Evolutionary conservation across 2,329 filamentous ascomycete genomes (phyloP).

Genomic region (Ilyonectria destructans): DNA sequence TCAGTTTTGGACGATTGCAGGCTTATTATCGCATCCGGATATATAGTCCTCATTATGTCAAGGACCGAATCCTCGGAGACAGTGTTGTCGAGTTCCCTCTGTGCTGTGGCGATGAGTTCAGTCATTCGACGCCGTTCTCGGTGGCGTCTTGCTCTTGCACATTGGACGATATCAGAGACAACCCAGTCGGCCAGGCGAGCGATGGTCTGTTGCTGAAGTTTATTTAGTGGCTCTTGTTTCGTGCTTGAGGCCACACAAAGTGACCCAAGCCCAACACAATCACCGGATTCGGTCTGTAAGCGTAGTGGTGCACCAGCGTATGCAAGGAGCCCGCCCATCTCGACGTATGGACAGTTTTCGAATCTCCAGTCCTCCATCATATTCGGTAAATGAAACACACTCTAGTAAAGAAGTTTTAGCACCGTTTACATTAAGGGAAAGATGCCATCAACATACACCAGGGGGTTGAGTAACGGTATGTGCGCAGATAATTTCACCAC

Average conservation of each 20-base stretch:
- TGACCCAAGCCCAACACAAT: constrained; percentile 59
- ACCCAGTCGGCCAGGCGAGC: constrained; percentile 53
- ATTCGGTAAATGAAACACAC: constrained; percentile 59
- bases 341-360: constrained; percentile 57
- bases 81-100: constrained; percentile 41
- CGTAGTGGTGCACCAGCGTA: constrained; percentile 61
- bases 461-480: constrained; percentile 59
- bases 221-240: constrained; percentile 51
- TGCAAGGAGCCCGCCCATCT: constrained; percentile 56
- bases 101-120: constrained; percentile 52
- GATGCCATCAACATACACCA: constrained; percentile 42
- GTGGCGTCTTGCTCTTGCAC: constrained; percentile 56
- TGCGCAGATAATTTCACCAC: constrained; percentile 62
- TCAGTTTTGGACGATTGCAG: constrained; percentile 48
- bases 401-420: constrained; percentile 38
- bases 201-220: constrained; percentile 47
- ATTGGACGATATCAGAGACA: constrained; percentile 59
- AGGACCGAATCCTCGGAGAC: constrained; percentile 46
- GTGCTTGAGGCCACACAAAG: constrained; percentile 61
- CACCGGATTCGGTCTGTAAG: constrained; percentile 58
- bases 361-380: constrained; percentile 64
- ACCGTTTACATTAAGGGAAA: not conserved
- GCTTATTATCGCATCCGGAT: constrained; percentile 53
- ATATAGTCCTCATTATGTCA: constrained; percentile 50
- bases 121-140: constrained; percentile 57